Evolutionary conservation across 106 monocot species (phyloP), one percentile per base, ranked within the genome.

Genomic region (Dioscorea dumetorum): DNA sequence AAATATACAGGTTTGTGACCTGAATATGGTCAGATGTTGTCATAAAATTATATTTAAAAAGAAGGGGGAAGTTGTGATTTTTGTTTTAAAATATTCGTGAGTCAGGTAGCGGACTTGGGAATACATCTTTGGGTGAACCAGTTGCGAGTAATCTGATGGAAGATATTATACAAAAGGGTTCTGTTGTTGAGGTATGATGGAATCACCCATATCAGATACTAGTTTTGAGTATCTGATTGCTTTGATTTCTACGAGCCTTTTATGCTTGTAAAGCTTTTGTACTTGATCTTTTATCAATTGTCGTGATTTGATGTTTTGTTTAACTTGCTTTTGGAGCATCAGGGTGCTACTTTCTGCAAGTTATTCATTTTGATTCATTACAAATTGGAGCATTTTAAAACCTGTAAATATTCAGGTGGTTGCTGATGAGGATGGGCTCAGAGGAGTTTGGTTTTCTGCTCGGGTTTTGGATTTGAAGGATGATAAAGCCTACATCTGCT

Each of bases 401-500:
- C 61, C 13, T 17, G 6, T 22, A 68, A 28, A 61, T 18, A 76
- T 63, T 58, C 66, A 99, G 97, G 90, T 92, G 67, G 58, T 68
- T 32, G 58, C 79, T 72, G 78, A 91, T 59, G 72, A 82, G 34
- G 84, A 84, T 64, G 78, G 80, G 41, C 79, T 76, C 23, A 77
- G 72, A 76, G 83, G 81, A 61, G 81, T 78, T 20, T 92, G 92
- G 97, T 92, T 85, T 83, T 82, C 88, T 68, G 97, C 87, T 49
- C 76, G 60, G 20, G 92, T 99, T 76, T 58, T 90, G 67, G 80
- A 90, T 61, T 58, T 99, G 48, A 74, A 83, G 73, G 87, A 87
- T 76, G 67, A 71, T 48, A 84, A 81, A 76, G 89, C 83, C 53
- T 82, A 67, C 66, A 74, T 97, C 24, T 75, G 76, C 73, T 93